phyloP scores from a whole-genome alignment of 2,329 filamentous ascomycete genomes.

The Aspergillus cejpii region DNA sequence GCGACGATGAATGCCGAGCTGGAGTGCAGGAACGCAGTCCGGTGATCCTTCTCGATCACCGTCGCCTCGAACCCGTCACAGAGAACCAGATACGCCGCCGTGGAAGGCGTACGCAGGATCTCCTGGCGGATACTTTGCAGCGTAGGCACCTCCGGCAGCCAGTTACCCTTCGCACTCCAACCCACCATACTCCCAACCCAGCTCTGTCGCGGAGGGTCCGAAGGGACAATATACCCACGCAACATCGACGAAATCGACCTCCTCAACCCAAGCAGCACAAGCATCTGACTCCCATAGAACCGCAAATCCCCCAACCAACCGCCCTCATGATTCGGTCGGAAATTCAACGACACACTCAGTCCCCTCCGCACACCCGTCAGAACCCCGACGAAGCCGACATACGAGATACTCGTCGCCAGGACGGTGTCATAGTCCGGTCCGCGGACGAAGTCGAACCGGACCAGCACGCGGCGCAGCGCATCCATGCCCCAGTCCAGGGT shows the following conservation, averaged over 20 bases:
- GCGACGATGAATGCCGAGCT: constrained; percentile 49
- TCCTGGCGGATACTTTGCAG: constrained; percentile 7
- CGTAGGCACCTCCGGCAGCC: neutral
- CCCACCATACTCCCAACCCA: neutral
- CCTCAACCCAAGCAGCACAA: constrained; percentile 50
- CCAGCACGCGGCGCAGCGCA: constrained; percentile 44
- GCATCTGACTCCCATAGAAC: constrained; percentile 45
- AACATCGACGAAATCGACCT: constrained; percentile 50
- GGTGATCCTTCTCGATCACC: constrained; percentile 53
- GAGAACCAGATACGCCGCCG: constrained; percentile 54
- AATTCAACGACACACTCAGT: constrained; percentile 48
- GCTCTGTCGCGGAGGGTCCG: neutral
- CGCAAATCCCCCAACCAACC: constrained; percentile 27
- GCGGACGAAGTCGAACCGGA: constrained; percentile 48
- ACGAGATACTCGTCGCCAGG: constrained; percentile 44
- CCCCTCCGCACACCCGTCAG: constrained; percentile 44
- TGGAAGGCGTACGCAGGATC: constrained; percentile 40
- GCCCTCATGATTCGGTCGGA: constrained; percentile 45
- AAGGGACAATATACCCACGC: constrained; percentile 39
- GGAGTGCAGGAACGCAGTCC: constrained; percentile 40
- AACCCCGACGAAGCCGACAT: constrained; percentile 47
- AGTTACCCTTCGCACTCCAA: neutral
- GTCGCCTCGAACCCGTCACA: constrained; percentile 45
- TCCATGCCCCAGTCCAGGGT: constrained; percentile 53
- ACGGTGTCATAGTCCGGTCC: constrained; percentile 29